Percentiles rank a stretch among this genome's conserved stretches.
Conservation (phyloP, 2,329 filamentous ascomycete genomes). For the Aspergillus sp. region DNA sequence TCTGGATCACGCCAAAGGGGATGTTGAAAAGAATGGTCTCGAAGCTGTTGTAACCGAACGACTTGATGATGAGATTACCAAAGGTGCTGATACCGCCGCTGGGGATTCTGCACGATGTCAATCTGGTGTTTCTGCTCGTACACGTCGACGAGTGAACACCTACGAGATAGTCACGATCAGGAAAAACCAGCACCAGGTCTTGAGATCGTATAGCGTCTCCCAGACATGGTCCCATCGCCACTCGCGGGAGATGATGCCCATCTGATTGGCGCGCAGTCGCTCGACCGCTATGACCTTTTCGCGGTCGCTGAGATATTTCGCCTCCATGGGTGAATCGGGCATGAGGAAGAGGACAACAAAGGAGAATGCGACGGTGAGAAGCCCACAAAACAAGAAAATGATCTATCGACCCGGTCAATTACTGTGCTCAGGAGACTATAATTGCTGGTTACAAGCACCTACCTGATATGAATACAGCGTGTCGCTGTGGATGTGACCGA, state of each 20-base stretch:
- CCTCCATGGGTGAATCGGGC: constrained; percentile 51
- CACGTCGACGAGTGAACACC: background rate
- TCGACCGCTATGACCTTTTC: constrained; percentile 56
- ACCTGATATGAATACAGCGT: constrained; percentile 34
- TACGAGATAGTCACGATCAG: constrained; percentile 22
- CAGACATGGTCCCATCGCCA: constrained; percentile 52
- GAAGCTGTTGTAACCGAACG: constrained; percentile 41
- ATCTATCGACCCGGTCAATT: constrained; percentile 21
- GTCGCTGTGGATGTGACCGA: constrained; percentile 56
- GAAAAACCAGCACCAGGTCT: constrained; percentile 38
- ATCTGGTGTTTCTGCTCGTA: background rate
- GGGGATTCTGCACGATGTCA: constrained; percentile 25
- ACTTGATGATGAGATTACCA: constrained; percentile 41
- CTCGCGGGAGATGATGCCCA: constrained; percentile 52
- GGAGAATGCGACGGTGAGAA: constrained; percentile 50
- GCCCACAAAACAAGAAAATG: constrained; percentile 55
- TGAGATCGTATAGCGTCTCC: constrained; percentile 30
- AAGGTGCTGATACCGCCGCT: constrained; percentile 40
- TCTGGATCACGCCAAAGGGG: constrained; percentile 39
- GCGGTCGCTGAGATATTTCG: constrained; percentile 47
- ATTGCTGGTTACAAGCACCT: background rate
- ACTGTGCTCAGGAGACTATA: no score
- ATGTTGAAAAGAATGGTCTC: constrained; percentile 43
- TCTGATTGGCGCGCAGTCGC: constrained; percentile 54
- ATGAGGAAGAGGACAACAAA: constrained; percentile 47